These are phyloP conservation scores for Capsaspora owczarzaki DNA, from an alignment of 78 protist genomes.

Conservation along the genomic window DNA sequence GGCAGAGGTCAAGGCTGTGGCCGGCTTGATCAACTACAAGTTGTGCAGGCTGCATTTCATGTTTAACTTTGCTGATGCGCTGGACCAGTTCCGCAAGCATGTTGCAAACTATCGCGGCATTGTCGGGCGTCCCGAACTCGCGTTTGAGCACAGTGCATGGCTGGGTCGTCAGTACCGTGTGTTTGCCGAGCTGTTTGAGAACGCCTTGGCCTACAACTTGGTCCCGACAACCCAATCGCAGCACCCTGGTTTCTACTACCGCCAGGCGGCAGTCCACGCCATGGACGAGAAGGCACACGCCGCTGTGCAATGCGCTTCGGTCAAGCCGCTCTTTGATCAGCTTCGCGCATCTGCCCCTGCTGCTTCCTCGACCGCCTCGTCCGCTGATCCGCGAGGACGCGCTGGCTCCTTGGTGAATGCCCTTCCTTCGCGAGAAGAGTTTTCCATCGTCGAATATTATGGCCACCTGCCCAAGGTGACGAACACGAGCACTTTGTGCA, in stretches of 20 bases:
- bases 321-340: too few relatives aligned
- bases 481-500: too few relatives aligned
- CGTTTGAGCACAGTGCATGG: neutral
- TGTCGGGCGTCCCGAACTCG: neutral
- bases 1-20: neutral
- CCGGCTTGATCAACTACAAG: neutral
- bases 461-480: too few relatives aligned
- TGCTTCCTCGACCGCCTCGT: too few relatives aligned
- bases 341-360: too few relatives aligned
- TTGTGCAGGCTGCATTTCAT: neutral
- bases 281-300: neutral
- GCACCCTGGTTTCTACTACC: slow-evolving; percentile 4
- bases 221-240: neutral
- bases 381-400: too few relatives aligned
- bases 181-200: neutral
- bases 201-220: neutral
- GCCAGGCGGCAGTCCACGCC: neutral
- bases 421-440: too few relatives aligned
- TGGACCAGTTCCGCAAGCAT: neutral
- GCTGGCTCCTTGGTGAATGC: too few relatives aligned
- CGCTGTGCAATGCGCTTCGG: too few relatives aligned
- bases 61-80: neutral
- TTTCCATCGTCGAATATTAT: too few relatives aligned
- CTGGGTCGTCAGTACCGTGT: neutral
- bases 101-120: neutral